Percentiles rank a stretch among this genome's conserved stretches.
phyloP scores from a whole-genome alignment of 2,329 filamentous ascomycete genomes.

The Colletotrichum melonis region DNA sequence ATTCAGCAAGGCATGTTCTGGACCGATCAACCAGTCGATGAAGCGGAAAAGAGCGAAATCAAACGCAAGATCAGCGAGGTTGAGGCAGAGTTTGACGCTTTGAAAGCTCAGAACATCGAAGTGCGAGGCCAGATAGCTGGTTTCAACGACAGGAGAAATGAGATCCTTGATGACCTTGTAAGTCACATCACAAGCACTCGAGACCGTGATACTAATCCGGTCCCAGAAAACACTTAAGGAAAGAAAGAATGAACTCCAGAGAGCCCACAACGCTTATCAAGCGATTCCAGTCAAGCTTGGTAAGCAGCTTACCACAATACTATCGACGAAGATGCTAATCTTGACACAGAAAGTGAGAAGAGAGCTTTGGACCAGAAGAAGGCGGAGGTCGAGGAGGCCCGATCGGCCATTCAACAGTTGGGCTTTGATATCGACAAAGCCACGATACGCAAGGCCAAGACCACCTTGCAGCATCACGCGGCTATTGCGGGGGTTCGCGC shows the following conservation, averaged over 20 bases:
- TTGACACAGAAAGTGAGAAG: slow-evolving; percentile 41
- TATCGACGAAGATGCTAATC: background rate
- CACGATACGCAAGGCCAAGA: slow-evolving; percentile 66
- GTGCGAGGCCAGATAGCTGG: slow-evolving; percentile 54
- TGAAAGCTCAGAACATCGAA: slow-evolving; percentile 56
- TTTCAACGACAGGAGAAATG: slow-evolving; percentile 37
- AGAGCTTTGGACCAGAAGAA: slow-evolving; percentile 52
- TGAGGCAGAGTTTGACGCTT: slow-evolving; percentile 51
- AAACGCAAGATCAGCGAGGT: slow-evolving; percentile 62
- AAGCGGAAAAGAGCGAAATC: slow-evolving; percentile 71
- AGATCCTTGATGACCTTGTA: slow-evolving; percentile 42
- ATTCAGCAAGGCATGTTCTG: slow-evolving; percentile 75
- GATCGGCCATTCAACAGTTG: slow-evolving; percentile 60
- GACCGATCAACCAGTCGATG: slow-evolving; percentile 82
- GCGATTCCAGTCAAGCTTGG: slow-evolving; percentile 78
- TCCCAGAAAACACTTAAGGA: slow-evolving; percentile 60
- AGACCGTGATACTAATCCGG: slow-evolving; percentile 37
- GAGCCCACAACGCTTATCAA: slow-evolving; percentile 71
- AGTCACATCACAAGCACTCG: slow-evolving; percentile 23
- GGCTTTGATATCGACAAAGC: slow-evolving; percentile 66
- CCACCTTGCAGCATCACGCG: slow-evolving; percentile 64
- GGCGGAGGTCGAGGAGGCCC: slow-evolving; percentile 50
- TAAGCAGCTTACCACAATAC: slow-evolving; percentile 49
- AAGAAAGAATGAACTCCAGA: slow-evolving; percentile 77
- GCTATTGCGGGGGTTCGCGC: slow-evolving; percentile 71